Base-by-base conservation (phyloP, 2,329 filamentous ascomycete species). In the Didymella glomerata region DNA sequence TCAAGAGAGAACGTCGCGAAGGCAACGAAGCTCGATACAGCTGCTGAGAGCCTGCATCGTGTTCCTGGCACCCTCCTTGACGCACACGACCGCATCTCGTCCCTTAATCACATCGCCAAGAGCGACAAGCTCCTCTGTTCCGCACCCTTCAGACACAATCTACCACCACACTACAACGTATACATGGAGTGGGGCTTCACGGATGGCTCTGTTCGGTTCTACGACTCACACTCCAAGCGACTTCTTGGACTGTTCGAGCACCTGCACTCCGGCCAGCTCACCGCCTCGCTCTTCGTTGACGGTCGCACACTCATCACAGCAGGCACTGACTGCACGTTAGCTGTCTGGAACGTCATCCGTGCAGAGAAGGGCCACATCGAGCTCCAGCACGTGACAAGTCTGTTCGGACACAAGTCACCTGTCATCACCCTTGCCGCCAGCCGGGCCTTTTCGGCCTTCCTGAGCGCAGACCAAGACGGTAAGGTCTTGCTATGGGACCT, bases 151-250 rank as follows among this genome's bases (percentile, higher is more conserved):
- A 86, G 92, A 20, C 83, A 97, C 41, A 95, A 97, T 70, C 88
- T 98, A 13, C 90, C 93, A 0, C 93, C 94, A 0, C 80, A 82
- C 48, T 96, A 92, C 72, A 93, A 98, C 77, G 93, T 93, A 68
- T 97, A 92, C 70, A 85, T 98, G 66, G 93, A 97, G 79, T 98
- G 94, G 94, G 94, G 94, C 1, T 98, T 96, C 69, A 90, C 92
- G 0, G 95, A 99, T 76, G 92, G 91, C 68, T 96, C 92, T 66
- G 86, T 99, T 27, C 90, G 95, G 4, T 98, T 99, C 81, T 97
- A 92, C 79, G 87, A 90, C 54, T 88, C 90, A 47, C 92, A 97
- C 66, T 91, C 87, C 57, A 89, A 91, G 71, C 93, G 92, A 81
- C 83, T 90, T 22, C 87, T 96, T 34, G 94, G 94, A 0, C 84